Evolutionary conservation across 1,284 basidiomycete genomes (phyloP), one percentile per base, ranked within the genome.

Genomic region (Ceratobasidium sp.): DNA sequence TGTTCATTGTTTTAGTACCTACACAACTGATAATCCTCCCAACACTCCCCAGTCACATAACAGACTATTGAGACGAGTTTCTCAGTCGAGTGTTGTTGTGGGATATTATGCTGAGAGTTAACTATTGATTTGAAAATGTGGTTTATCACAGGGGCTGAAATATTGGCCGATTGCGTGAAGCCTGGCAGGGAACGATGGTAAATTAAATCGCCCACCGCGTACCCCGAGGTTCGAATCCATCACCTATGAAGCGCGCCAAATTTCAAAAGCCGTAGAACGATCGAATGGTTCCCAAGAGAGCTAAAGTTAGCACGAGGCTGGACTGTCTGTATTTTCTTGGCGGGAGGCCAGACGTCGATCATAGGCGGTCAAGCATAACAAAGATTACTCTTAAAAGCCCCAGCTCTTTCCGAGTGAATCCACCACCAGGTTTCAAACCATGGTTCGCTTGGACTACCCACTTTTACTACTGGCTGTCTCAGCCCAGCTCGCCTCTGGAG

Each of bases 381-480:
- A 28, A 6, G 18, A 49, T 18, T 7, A 7, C 53, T 55, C 5
- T 55, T 9, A 63, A 63, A 40, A 18, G 33, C 2, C 15, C 12
- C 13, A 9, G 39, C 39, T 20, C 3, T 10, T 20, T 6, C 26
- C 18, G 20, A 3, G 40, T 46, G 18, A n/a, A 23, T 23, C 23
- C 23, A 42, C 18, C 20, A 46, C 39, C 39, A 64, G 20, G 42
- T 64, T 46, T 26, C 40, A n/a, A 15, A 49, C 26, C 15, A 39
- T 46, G 69, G 20, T 55, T 18, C 40, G 7, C n/a, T 51, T 46
- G 61, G 6, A 61, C 26, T 23, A 40, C 18, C 33, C 44, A 9
- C 73, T 76, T 39, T 58, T 44, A 15, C 40, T 76, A 18, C 23
- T 76, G 15, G 63, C 73, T 23, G 7, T 46, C 26, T 39, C 28